These are phyloP conservation scores for Microbotryum intermedium DNA, from an alignment of 1,284 basidiomycete species.

Conservation along the genomic window DNA sequence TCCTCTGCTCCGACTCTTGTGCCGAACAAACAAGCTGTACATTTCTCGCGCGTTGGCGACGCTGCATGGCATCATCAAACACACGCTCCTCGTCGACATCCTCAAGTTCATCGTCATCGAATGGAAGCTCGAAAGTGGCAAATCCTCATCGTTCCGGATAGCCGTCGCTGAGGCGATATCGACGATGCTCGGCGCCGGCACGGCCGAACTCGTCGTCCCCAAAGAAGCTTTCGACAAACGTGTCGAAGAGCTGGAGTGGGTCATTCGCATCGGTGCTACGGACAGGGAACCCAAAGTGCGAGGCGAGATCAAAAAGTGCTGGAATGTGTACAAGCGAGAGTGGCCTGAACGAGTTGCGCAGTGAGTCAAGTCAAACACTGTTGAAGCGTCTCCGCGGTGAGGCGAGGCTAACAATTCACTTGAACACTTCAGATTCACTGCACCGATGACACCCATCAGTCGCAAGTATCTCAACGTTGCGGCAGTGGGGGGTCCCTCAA, in stretches of 20 bases:
- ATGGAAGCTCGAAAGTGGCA: conserved; percentile 48
- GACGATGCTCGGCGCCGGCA: conserved; percentile 26
- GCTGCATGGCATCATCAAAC: conserved; percentile 55
- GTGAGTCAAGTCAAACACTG: conserved; percentile 44
- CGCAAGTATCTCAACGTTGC: conserved; percentile 64
- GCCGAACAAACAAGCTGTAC: conserved; percentile 73
- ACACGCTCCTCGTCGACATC: conserved; percentile 60
- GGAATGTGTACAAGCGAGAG: conserved; percentile 62
- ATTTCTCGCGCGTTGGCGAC: conserved; percentile 55
- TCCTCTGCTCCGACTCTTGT: conserved; percentile 56
- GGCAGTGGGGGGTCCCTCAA: background rate
- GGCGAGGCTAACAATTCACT: background rate
- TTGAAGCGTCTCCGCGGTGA: background rate
- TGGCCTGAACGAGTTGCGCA: conserved; percentile 57
- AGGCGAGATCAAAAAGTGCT: conserved; percentile 58
- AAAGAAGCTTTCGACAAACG: conserved; percentile 59
- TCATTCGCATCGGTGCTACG: conserved; percentile 57
- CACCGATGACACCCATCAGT: conserved; percentile 63
- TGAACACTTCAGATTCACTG: conserved; percentile 51
- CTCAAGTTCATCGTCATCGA: conserved; percentile 55
- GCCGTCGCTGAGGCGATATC: conserved; percentile 54
- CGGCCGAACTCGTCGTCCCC: conserved; percentile 14
- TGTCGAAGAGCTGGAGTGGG: conserved; percentile 56
- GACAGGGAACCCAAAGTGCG: conserved; percentile 71
- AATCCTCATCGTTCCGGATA: conserved; percentile 56